phyloP scores from a whole-genome alignment of 2,329 filamentous ascomycete species.

The Karstenula rhodostoma region DNA sequence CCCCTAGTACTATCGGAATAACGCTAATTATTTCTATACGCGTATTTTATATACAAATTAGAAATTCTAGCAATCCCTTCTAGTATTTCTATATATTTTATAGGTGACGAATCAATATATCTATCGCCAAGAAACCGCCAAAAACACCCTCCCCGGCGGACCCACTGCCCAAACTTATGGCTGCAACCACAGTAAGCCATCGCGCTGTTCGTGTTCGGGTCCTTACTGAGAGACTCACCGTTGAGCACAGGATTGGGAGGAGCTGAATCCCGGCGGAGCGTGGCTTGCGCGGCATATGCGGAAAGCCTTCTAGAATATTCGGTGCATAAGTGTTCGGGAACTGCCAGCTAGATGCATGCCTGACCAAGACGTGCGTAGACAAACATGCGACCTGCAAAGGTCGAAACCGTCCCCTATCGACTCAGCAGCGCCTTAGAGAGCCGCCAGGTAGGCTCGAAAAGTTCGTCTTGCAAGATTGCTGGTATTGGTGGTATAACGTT shows the following conservation, averaged over 20 bases:
- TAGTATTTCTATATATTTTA: too few relatives aligned
- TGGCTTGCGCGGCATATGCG: constrained; percentile 9
- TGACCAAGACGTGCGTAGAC: neutral
- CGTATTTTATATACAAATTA: too few relatives aligned
- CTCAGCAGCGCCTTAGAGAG: neutral
- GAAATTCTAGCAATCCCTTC: too few relatives aligned
- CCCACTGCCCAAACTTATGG: too few relatives aligned
- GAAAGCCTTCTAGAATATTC: constrained; percentile 13
- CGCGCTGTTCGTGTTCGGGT: constrained; percentile 1
- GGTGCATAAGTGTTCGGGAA: constrained; percentile 12
- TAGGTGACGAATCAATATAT: too few relatives aligned
- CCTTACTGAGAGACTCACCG: neutral
- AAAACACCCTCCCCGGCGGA: too few relatives aligned
- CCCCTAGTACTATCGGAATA: too few relatives aligned
- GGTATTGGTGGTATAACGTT: too few relatives aligned
- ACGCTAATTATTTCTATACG: too few relatives aligned
- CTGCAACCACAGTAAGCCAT: too few relatives aligned
- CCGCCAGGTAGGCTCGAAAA: neutral
- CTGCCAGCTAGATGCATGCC: neutral
- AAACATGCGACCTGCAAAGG: neutral
- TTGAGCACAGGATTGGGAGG: constrained; percentile 3
- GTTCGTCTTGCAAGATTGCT: neutral
- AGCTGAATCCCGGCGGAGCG: constrained; percentile 4
- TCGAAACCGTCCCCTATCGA: neutral
- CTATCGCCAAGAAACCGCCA: too few relatives aligned